Evolutionary conservation across 768 basidiomycete genomes (phyloP), one percentile per base, ranked within the genome.

Genomic region (Asterophora lycoperdoides): DNA sequence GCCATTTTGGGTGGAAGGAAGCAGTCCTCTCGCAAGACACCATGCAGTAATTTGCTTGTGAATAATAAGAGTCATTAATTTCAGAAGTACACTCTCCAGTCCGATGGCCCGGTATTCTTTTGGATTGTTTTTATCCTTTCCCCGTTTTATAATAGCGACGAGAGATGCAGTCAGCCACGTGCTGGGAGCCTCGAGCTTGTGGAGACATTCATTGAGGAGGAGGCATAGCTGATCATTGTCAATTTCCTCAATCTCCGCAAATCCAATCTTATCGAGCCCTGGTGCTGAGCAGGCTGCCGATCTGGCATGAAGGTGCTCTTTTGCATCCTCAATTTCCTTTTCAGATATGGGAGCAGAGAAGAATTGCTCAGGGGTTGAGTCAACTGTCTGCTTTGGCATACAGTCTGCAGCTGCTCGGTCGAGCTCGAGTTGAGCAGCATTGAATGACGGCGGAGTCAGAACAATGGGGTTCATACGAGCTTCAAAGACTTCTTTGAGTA

Each of bases 1-100:
- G 0, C 67, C 64, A 48, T 65, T 67, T 48, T 68, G 67, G 1
- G 59, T 56, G 4, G 9, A 8, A 9, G 47, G 47, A 17, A 48
- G 30, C 2, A 48, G 15, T 1, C 45, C 38, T 3, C 40, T 19
- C 3, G 35, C 41, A n/a, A 62, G 63, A 2, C 51, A 48, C 58
- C 56, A 63, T 10, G 41, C 51, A 14, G 44, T 49, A n/a, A 60
- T 48, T 11, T 56, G 50, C 18, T 14, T 38, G 13, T 59, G 52
- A 13, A 62, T 59, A 14, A 62, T 52, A 8, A 60, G 52, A 4
- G 59, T 60, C 42, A 63, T 46, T 11, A 59, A 34, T 33, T 60
- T 63, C 10, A 63, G 41, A 0, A 59, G 41, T 44, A 58, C 59
- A 29, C 56, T 52, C 33, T 61, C 56, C 0, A 61, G 55, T 0